Percentiles rank a stretch among this genome's conserved stretches.
Evolutionary conservation across 768 basidiomycete genomes (phyloP).

Genomic region (Kwoniella sp.): DNA sequence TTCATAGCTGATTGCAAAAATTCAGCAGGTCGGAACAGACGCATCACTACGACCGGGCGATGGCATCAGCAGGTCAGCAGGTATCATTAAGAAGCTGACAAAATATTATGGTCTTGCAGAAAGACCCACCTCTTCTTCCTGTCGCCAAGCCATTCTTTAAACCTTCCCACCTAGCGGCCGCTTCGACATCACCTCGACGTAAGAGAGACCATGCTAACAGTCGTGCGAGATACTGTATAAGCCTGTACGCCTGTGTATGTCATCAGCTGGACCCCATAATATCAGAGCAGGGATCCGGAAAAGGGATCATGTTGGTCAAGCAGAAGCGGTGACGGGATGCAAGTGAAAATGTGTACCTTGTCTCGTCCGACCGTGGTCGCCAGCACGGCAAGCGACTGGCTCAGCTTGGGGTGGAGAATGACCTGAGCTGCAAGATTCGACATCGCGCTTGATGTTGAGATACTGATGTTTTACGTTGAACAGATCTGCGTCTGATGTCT

Average conservation of each 20-base stretch:
- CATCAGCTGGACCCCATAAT: constrained; percentile 9
- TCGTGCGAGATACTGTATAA: constrained; percentile 85
- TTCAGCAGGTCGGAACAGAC: constrained; percentile 90
- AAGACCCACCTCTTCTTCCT: constrained; percentile 74
- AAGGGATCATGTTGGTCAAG: constrained; percentile 8
- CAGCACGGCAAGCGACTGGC: constrained; percentile 73
- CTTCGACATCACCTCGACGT: constrained; percentile 68
- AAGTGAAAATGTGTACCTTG: constrained; percentile 65
- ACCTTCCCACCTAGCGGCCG: constrained; percentile 76
- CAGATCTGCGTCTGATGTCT: too few species aligned
- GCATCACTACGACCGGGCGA: constrained; percentile 66
- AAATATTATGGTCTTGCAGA: too few species aligned
- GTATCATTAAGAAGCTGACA: neutral
- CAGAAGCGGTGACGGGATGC: too few species aligned
- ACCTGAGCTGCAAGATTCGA: constrained; percentile 61
- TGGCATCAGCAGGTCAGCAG: neutral
- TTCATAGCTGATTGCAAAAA: constrained; percentile 87
- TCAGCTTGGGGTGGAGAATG: constrained; percentile 80
- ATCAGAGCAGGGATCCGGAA: neutral
- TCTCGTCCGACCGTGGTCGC: constrained; percentile 84
- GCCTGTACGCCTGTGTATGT: constrained; percentile 72
- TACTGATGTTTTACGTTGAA: too few species aligned
- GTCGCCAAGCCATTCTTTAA: constrained; percentile 82
- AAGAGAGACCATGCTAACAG: constrained; percentile 83
- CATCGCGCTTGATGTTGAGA: constrained; percentile 39